Evolutionary conservation across 2,329 filamentous ascomycete species (phyloP).

Genomic region (Colletotrichum cereale): DNA sequence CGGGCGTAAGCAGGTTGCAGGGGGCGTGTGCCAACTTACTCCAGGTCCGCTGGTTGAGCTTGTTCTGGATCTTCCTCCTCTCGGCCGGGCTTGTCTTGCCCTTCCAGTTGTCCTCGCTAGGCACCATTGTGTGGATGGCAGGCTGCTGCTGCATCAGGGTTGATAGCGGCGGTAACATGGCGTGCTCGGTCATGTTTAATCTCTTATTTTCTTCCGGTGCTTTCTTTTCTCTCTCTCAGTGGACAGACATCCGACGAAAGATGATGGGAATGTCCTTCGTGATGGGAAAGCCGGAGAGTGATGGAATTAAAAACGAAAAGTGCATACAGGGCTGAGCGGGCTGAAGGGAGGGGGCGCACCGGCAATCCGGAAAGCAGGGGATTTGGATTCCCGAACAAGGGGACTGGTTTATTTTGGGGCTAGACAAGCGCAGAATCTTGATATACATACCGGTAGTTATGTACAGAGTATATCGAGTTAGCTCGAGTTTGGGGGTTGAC

Average conservation of each 20-base stretch:
- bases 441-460: neutral
- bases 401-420: neutral
- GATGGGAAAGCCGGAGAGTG: neutral
- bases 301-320: neutral
- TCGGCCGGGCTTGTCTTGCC: conserved; percentile 47
- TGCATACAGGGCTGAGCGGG: neutral
- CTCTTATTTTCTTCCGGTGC: neutral
- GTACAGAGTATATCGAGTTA: neutral
- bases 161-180: neutral
- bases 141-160: conserved; percentile 14
- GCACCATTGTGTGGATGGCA: neutral
- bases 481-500: neutral
- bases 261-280: neutral
- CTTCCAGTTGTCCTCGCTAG: conserved; percentile 49
- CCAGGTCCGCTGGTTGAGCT: conserved; percentile 36
- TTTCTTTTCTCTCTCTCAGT: neutral
- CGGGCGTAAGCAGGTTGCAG: conserved; percentile 32
- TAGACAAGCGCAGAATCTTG: conserved; percentile 4
- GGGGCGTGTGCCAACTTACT: conserved; percentile 31
- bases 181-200: conserved; percentile 8
- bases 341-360: neutral
- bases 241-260: neutral
- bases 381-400: conserved; percentile 15
- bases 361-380: neutral
- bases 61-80: conserved; percentile 39